These are phyloP conservation scores for Rutstroemia sp. DNA, from an alignment of 2,329 filamentous ascomycete genomes.

Conservation along the genomic window DNA sequence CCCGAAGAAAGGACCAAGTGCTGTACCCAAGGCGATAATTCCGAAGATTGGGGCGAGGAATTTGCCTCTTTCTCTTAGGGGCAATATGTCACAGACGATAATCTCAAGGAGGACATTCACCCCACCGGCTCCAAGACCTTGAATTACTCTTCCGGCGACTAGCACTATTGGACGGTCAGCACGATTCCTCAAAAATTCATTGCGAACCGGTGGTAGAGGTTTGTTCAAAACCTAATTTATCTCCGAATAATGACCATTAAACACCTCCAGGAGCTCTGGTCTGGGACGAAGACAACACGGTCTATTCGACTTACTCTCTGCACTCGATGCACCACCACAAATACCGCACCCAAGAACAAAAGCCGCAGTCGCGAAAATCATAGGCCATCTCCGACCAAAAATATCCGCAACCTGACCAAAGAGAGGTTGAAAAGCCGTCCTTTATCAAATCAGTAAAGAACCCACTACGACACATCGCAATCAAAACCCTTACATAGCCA, in stretches of 20 bases:
- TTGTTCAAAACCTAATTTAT: too few species aligned
- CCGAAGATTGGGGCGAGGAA: not conserved
- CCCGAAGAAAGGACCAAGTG: not conserved
- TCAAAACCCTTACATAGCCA: too few species aligned
- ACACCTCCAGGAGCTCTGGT: too few species aligned
- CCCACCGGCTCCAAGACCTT: constrained; percentile 32
- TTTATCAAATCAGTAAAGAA: too few species aligned
- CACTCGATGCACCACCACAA: constrained; percentile 24
- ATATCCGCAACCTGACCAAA: constrained; percentile 2
- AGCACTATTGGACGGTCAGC: constrained; percentile 21
- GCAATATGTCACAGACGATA: not conserved
- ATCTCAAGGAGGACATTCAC: not conserved
- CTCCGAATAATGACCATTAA: too few species aligned
- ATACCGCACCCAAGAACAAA: constrained; percentile 23
- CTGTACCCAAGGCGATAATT: not conserved
- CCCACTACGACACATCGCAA: too few species aligned
- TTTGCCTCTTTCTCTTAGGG: not conserved
- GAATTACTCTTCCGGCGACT: constrained; percentile 31
- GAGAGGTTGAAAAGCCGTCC: not conserved
- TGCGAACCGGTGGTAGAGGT: too few species aligned
- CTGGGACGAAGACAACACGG: too few species aligned
- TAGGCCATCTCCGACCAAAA: not conserved
- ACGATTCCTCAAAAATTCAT: too few species aligned
- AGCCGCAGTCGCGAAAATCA: not conserved
- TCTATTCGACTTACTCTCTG: constrained; percentile 19